Evolutionary conservation across 2,329 filamentous ascomycete species (phyloP), one percentile per base, ranked within the genome.

Genomic region (Penicillium sp.): DNA sequence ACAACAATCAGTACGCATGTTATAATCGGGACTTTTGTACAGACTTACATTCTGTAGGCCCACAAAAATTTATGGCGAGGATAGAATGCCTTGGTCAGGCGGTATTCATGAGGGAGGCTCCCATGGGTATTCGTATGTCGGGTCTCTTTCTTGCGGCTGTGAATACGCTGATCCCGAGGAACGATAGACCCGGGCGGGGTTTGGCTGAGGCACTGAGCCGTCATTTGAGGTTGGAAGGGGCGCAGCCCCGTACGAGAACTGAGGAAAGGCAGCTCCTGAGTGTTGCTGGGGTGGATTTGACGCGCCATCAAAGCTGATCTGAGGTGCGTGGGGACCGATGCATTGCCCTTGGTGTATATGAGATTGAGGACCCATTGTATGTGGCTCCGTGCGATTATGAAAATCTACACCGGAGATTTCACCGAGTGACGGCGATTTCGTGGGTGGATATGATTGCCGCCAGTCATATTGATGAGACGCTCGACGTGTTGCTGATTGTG

Each of bases 361-460:
- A 13, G 47, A 49, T 16, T 54, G 56, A 13, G 47, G 47, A 10
- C 59, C 57, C 13, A 59, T 42, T 28, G 42, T 13, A 13, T 61
- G 62, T n/a, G 58, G 30, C 22, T 68, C 63, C 29, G 65, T 58
- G 22, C 55, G 53, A 47, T 44, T 50, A 2, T 60, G 50, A 13
- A 61, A 64, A 14, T 63, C 64, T 22, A 64, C 36, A 16, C 67
- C 57, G n/a, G 64, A 59, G 11, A 60, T 54, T 35, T 61, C 64
- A 13, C 59, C 60, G 12, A 61, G 46, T 4, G 65, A 64, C 4
- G 62, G 54, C 8, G 65, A 62, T 28, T 63, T 59, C 8, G 62
- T 60, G 29, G 57, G 57, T 12, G 52, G 44, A 41, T 63, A 67
- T 30, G 52, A 40, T 39, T 57, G 57, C 28, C 50, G 53, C 66